Conservation (phyloP, 441 rosid genomes). For the Gossypium davidsonii region DNA sequence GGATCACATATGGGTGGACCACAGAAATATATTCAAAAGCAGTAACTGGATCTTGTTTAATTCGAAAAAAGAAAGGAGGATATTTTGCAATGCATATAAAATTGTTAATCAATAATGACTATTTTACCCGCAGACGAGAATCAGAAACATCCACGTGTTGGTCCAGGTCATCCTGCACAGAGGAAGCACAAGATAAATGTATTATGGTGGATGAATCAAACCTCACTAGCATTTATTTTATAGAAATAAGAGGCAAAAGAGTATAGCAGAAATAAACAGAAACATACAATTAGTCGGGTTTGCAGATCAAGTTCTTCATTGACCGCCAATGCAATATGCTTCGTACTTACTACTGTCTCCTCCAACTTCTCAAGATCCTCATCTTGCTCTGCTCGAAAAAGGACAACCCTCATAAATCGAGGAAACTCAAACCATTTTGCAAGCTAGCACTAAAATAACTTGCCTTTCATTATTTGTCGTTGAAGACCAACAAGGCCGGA, state of each 20-base stretch:
- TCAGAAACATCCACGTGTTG: constrained; percentile 85
- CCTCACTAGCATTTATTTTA: background rate
- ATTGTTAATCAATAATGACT: background rate
- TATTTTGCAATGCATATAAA: background rate
- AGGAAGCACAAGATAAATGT: constrained; percentile 13
- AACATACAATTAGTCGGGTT: constrained; percentile 78
- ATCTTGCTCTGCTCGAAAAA: constrained; percentile 72
- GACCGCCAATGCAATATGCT: constrained; percentile 89
- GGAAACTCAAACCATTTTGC: background rate
- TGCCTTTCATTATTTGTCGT: constrained; percentile 83
- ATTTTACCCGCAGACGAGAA: constrained; percentile 70
- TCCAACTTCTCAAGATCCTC: constrained; percentile 91
- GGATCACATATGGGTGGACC: background rate
- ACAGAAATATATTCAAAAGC: background rate
- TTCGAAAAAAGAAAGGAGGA: background rate
- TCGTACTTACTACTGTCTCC: constrained; percentile 78
- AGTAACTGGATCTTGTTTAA: background rate
- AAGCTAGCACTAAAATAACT: constrained; percentile 18
- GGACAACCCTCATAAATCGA: constrained; percentile 1
- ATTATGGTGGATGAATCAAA: background rate
- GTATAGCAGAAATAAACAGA: background rate
- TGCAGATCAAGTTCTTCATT: constrained; percentile 90
- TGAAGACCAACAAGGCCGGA: constrained; percentile 81
- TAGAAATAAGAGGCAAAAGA: background rate
- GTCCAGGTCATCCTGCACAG: constrained; percentile 84